Percentiles rank a stretch among this genome's conserved stretches.
Conservation (phyloP, 1,284 basidiomycete genomes). For the Trichosporon inkin region DNA sequence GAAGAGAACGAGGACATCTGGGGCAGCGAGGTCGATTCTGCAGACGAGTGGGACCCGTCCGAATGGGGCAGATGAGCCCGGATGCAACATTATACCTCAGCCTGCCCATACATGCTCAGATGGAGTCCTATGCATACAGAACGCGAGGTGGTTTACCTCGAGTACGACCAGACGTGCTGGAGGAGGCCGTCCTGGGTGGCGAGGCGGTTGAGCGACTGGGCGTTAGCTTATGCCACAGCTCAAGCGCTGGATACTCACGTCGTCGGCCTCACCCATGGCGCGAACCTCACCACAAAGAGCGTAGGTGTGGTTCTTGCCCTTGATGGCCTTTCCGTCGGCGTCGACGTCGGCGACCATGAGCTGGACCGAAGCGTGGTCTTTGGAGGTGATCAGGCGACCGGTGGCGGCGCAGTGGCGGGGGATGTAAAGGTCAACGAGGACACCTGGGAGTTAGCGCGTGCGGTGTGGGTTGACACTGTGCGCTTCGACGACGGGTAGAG, state of each 20-base stretch:
- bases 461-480: not conserved
- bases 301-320: conserved; percentile 78
- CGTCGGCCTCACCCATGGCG: conserved; percentile 92
- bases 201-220: conserved; percentile 79
- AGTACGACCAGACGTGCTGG: conserved; percentile 51
- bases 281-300: conserved; percentile 92
- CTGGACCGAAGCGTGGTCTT: conserved; percentile 98
- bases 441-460: conserved; percentile 54
- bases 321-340: conserved; percentile 79
- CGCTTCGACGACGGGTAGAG: not conserved
- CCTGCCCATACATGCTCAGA: conserved; percentile 8
- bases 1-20: conserved; percentile 30
- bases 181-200: conserved; percentile 82
- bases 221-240: not conserved
- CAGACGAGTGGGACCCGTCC: conserved; percentile 37
- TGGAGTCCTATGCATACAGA: conserved; percentile 26
- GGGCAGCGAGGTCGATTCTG: conserved; percentile 27
- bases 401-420: conserved; percentile 98
- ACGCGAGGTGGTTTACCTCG: conserved; percentile 35
- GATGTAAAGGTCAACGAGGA: conserved; percentile 98
- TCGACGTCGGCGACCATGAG: conserved; percentile 93
- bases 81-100: not conserved
- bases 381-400: conserved; percentile 95
- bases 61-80: conserved; percentile 33
- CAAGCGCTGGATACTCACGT: conserved; percentile 47